Conservation (phyloP, 2,329 filamentous ascomycete genomes). For the Colletotrichum noveboracense region DNA sequence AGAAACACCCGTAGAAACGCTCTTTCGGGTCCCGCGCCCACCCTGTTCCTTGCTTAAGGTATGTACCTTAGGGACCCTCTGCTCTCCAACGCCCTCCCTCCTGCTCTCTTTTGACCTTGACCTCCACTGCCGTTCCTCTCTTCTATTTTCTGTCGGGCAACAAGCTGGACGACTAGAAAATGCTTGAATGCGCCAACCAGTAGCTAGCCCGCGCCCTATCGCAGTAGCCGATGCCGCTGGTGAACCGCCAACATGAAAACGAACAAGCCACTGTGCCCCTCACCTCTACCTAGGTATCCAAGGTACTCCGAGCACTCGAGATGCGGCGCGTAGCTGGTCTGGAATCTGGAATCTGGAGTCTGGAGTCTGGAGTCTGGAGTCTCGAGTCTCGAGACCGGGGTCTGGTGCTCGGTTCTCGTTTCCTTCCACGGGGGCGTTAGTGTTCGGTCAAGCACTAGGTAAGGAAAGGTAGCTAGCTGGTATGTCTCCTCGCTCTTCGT, state of each 20-base stretch:
- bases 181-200: neutral
- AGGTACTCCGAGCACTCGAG: neutral
- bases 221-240: neutral
- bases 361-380: neutral
- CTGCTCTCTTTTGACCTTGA: neutral
- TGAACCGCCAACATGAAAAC: neutral
- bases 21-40: slow-evolving; percentile 5
- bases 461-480: neutral
- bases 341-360: neutral
- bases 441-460: neutral
- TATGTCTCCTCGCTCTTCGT: neutral
- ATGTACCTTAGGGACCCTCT: neutral
- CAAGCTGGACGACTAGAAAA: neutral
- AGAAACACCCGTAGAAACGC: neutral
- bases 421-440: neutral
- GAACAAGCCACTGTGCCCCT: neutral
- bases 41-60: neutral
- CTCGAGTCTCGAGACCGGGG: neutral
- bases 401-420: neutral
- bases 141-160: neutral
- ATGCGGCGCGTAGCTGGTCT: neutral
- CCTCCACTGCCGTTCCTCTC: neutral
- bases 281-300: neutral
- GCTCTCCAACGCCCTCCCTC: neutral
- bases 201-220: neutral